A percentile compares a stretch with the other conserved stretches of the same genome.
These are phyloP conservation scores for Lachnum nothofagi DNA, from an alignment of 2,329 filamentous ascomycete genomes.

Conservation along the genomic window DNA sequence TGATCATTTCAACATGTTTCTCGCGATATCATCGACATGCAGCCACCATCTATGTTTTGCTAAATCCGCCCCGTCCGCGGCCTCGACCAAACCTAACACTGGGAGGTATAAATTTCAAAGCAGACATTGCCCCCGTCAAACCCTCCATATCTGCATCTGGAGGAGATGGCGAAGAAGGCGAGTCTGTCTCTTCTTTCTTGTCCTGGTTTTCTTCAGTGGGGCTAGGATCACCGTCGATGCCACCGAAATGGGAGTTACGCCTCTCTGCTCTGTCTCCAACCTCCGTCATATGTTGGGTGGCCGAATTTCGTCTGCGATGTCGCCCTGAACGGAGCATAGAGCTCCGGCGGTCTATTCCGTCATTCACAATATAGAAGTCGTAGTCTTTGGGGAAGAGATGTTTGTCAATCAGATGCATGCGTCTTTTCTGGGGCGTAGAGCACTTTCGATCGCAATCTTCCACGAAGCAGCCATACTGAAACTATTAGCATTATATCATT, in stretches of 20 bases:
- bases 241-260: slow-evolving; percentile 18
- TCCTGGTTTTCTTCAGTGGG: slow-evolving; percentile 4
- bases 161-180: slow-evolving; percentile 17
- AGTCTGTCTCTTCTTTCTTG: slow-evolving; percentile 29
- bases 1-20: slow-evolving; percentile 4
- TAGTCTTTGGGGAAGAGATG: slow-evolving; percentile 86
- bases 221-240: slow-evolving; percentile 1
- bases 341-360: slow-evolving; percentile 79
- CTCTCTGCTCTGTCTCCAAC: slow-evolving; percentile 22
- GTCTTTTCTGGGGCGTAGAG: slow-evolving; percentile 74
- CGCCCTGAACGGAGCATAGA: slow-evolving; percentile 67
- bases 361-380: slow-evolving; percentile 80
- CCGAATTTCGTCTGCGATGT: slow-evolving; percentile 46
- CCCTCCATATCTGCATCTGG: slow-evolving; percentile 48
- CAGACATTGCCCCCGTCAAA: slow-evolving; percentile 63
- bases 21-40: slow-evolving; percentile 6
- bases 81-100: slow-evolving; percentile 57
- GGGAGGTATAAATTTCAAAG: slow-evolving; percentile 64
- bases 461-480: slow-evolving; percentile 80
- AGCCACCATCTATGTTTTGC: slow-evolving; percentile 21
- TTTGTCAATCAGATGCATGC: slow-evolving; percentile 88
- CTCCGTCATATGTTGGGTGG: slow-evolving; percentile 28
- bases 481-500: not conserved
- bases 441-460: slow-evolving; percentile 83
- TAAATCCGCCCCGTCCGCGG: slow-evolving; percentile 29